Evolutionary conservation across 164 flowering plant genomes (phyloP), one percentile per base, ranked within the genome.

Genomic region (Macadamia integrifolia): DNA sequence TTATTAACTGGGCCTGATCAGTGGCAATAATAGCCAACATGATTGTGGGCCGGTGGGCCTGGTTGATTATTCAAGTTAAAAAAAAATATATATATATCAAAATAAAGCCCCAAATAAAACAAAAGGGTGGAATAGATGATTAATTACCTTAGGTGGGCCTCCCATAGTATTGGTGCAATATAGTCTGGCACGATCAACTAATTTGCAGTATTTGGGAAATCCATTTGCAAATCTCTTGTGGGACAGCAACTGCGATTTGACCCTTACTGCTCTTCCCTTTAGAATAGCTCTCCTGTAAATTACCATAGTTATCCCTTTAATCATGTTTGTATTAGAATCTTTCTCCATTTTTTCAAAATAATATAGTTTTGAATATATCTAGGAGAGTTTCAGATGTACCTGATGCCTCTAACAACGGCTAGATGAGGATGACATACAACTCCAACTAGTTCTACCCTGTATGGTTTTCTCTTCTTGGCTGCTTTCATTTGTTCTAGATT

Each of bases 211-310:
- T 44, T 46, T 77, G 18, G 80, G 79, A 68, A 95, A 95, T 62
- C 89, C 89, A 62, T 14, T 77, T 8, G 98, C 99, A 76, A 95
- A 95, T 79, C 91, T 88, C 81, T 87, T 88, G 86, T 94, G 99
- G 43, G 97, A 92, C 68, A 65, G 83, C 75, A 94, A 60, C 78
- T 94, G 99, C 49, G 96, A 85, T 17, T 82, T 82, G 67, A 95
- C 96, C 77, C 99, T 90, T 78, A 92, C 99, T 23, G 98, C 98
- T 76, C 99, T 88, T 42, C 86, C 77, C 48, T 73, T 71, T 69
- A 82, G 75, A 69, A 94, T 83, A 15, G 99, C 98, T 74, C 99
- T 85, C 91, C 98, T 91, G 84, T 64, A 67, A 32, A 4, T 63
- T 28, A 46, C 61, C 53, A 66, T 35, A 35, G 5, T 35, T 35